Conservation (phyloP, 2,329 filamentous ascomycete species). For the Colletotrichum tabaci region DNA sequence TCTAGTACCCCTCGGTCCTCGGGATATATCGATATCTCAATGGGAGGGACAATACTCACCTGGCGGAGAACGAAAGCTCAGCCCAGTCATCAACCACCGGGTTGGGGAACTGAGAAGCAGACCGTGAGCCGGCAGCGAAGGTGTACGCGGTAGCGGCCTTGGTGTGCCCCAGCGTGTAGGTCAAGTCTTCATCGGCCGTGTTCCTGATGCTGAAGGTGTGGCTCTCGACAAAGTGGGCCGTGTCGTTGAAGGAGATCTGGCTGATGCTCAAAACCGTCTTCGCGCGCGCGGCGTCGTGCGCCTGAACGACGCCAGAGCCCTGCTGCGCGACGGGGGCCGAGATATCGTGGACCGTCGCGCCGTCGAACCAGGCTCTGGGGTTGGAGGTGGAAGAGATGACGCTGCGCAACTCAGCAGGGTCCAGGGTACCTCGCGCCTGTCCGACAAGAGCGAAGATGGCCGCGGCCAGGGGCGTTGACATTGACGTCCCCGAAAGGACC, state of each 20-base stretch:
- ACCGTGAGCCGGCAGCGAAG: constrained; percentile 39
- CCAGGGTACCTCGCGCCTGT: constrained; percentile 48
- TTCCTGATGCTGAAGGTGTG: constrained; percentile 58
- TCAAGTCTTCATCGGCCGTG: constrained; percentile 51
- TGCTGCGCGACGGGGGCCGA: constrained; percentile 57
- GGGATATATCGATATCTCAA: not conserved
- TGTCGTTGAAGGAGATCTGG: constrained; percentile 63
- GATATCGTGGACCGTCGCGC: constrained; percentile 35
- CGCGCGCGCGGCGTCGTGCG: constrained; percentile 57
- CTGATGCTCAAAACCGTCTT: constrained; percentile 55
- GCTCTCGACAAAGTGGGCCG: constrained; percentile 53
- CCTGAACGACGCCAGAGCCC: constrained; percentile 59
- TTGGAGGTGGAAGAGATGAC: constrained; percentile 51
- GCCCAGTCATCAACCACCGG: constrained; percentile 41
- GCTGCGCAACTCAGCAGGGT: constrained; percentile 45
- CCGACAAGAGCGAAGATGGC: constrained; percentile 52
- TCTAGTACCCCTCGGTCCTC: not conserved
- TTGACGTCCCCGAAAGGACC: constrained; percentile 68
- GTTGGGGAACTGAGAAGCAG: constrained; percentile 42
- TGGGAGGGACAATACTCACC: not conserved
- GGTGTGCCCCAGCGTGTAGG: constrained; percentile 55
- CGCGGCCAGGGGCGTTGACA: constrained; percentile 65
- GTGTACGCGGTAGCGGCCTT: constrained; percentile 57
- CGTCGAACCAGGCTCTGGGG: constrained; percentile 49
- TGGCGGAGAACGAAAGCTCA: constrained; percentile 39